Conservation (phyloP, 129 eudicot species). For the Chrysanthemum lavandulifolium region DNA sequence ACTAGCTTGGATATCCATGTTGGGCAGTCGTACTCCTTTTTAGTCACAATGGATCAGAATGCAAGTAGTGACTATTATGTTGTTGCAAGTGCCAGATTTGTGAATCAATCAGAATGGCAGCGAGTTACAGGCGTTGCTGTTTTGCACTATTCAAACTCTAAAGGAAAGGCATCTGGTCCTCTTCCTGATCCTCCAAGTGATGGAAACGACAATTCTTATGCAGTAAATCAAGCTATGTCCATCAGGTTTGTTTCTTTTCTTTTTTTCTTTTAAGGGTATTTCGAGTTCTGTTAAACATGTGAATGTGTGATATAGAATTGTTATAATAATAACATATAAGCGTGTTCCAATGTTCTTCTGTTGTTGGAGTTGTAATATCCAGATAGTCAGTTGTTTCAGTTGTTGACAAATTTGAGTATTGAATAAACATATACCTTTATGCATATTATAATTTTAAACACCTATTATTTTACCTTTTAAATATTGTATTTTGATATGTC, state of each 20-base stretch:
- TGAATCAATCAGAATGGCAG: constrained; percentile 79
- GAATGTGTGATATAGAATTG: neutral
- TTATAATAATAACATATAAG: too few species aligned
- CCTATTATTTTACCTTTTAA: too few species aligned
- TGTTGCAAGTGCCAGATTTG: constrained; percentile 97
- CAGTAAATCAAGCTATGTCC: constrained; percentile 84
- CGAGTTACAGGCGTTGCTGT: constrained; percentile 88
- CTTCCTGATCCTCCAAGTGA: constrained; percentile 93
- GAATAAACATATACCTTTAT: neutral
- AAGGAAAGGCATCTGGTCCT: constrained; percentile 81
- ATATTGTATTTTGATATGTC: too few species aligned
- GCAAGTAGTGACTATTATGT: constrained; percentile 91
- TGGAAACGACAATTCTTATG: constrained; percentile 54
- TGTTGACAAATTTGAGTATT: neutral
- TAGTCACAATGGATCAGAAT: constrained; percentile 98
- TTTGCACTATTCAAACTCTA: constrained; percentile 83
- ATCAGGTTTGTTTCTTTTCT: constrained; percentile 54
- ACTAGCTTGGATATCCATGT: constrained; percentile 85
- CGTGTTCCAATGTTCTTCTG: too few species aligned
- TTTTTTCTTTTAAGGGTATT: neutral
- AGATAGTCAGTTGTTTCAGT: neutral
- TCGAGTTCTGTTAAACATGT: neutral
- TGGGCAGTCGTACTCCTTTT: constrained; percentile 90
- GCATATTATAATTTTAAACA: too few species aligned
- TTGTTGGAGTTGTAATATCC: neutral